A percentile compares a stretch with the other conserved stretches of the same genome.
phyloP scores from a whole-genome alignment of 2,329 filamentous ascomycete species.

The Fusarium sp. region DNA sequence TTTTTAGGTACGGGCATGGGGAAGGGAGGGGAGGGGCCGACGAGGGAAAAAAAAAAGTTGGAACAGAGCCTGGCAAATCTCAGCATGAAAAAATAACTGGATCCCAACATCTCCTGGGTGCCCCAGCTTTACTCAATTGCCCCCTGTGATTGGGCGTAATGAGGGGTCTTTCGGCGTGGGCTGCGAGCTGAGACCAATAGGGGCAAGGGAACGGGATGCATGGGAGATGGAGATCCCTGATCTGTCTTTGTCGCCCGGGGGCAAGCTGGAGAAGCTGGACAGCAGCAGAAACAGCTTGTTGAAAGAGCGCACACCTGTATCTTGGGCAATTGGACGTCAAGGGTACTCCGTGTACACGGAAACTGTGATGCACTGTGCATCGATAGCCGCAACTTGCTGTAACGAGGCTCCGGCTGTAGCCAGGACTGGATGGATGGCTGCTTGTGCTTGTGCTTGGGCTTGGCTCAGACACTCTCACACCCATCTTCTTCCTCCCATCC shows the following conservation, averaged over 20 bases:
- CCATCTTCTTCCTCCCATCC: slow-evolving; percentile 1
- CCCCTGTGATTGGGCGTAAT: slow-evolving; percentile 13
- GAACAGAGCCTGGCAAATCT: slow-evolving; percentile 20
- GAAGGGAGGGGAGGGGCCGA: not conserved
- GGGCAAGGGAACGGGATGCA: not conserved
- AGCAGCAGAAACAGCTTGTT: not conserved
- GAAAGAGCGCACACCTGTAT: not conserved
- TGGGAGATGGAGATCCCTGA: slow-evolving; percentile 26
- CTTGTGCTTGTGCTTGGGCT: slow-evolving; percentile 7
- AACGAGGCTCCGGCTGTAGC: not conserved
- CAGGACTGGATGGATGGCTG: not conserved
- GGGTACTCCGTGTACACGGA: not conserved
- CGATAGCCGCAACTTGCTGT: not conserved
- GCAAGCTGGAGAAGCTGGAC: not conserved
- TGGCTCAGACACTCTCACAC: slow-evolving; percentile 11
- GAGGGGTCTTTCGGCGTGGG: not conserved
- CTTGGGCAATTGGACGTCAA: not conserved
- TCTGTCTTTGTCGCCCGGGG: slow-evolving; percentile 14
- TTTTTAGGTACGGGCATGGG: slow-evolving; percentile 5
- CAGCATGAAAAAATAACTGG: slow-evolving; percentile 11
- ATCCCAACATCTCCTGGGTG: not conserved
- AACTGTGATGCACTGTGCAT: not conserved
- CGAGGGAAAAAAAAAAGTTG: slow-evolving; percentile 17
- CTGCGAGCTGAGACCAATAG: slow-evolving; percentile 16
- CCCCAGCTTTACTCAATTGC: slow-evolving; percentile 17